phyloP scores from a whole-genome alignment of 2,329 filamentous ascomycete species.

The Chaetomiaceae sp. region DNA sequence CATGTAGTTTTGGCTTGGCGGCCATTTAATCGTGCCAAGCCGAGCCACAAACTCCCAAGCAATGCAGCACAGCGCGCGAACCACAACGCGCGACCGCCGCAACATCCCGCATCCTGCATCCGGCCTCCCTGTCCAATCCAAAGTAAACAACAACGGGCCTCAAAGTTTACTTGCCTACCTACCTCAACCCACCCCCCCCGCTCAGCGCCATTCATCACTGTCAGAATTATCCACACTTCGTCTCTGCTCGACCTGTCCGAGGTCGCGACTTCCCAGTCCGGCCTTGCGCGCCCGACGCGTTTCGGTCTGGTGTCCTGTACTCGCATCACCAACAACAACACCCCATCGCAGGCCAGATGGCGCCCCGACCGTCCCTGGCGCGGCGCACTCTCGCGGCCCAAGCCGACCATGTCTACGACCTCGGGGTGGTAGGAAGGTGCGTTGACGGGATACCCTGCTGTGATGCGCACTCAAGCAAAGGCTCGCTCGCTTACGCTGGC shows the following conservation, averaged over 20 bases:
- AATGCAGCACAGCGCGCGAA: not conserved
- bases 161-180: not conserved
- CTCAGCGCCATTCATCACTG: too few species aligned
- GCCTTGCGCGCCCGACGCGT: not conserved
- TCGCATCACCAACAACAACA: not conserved
- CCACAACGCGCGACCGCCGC: slow-evolving; percentile 3
- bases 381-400: slow-evolving; percentile 33
- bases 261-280: too few species aligned
- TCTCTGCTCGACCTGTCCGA: too few species aligned
- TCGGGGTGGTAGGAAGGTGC: slow-evolving; percentile 48
- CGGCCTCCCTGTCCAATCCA: not conserved
- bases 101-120: not conserved
- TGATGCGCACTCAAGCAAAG: too few species aligned
- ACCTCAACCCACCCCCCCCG: too few species aligned
- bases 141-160: slow-evolving; percentile 10
- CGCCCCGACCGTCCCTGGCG: slow-evolving; percentile 31
- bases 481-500: slow-evolving; percentile 10
- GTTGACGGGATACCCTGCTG: not conserved
- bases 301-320: not conserved
- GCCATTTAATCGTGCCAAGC: slow-evolving; percentile 8
- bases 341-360: slow-evolving; percentile 30
- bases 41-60: slow-evolving; percentile 3
- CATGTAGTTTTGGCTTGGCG: not conserved
- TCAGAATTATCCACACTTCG: too few species aligned
- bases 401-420: slow-evolving; percentile 42